Evolutionary conservation across 345 rosid species (phyloP), one percentile per base, ranked within the genome.

Genomic region (Gossypium sturtianum): DNA sequence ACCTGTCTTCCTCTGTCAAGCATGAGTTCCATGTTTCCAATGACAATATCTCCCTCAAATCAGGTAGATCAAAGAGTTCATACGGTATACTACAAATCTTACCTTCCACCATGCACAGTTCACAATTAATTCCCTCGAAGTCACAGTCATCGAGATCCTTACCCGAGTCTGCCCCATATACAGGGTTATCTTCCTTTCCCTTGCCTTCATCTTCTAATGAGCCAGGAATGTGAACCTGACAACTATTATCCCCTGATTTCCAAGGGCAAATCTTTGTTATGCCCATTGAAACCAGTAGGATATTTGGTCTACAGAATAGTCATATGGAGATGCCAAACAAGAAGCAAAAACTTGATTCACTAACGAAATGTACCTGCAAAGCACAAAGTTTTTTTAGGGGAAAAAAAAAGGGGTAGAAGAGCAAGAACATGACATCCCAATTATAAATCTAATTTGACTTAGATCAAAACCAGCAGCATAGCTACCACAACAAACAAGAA

Each of bases 1-100:
- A 87, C 75, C 92, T 84, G 61, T 90, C 94, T 73, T 87, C 92
- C 76, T 87, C 88, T 0, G 90, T 84, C 64, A 88, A 83, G 79
- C 82, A 82, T 15, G 85, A 87, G 78, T 90, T 84, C 92, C 94
- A 90, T 53, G 94, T 84, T 48, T 83, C 90, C 41, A 80, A 22
- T 64, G 89, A 90, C 52, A 90, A 76, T 70, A 90, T 83, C 59
- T 74, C 86, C 79, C 65, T 84, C 68, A 90, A 85, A 83, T 84
- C 82, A 12, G 85, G 85, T 65, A 88, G 82, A 85, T 88, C 90
- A 68, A 82, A 90, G 52, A 90, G 86, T 65, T 88, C 90, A 71
- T 83, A 90, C 2, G 92, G 92, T 75, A 87, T 78, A 72, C 79
- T 75, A 81, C 87, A 90, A 47, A 82, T 67, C 80, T 85, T 85